Base-by-base conservation (phyloP, 352 stramenopile genomes). In the Phytophthora podocarpi region DNA sequence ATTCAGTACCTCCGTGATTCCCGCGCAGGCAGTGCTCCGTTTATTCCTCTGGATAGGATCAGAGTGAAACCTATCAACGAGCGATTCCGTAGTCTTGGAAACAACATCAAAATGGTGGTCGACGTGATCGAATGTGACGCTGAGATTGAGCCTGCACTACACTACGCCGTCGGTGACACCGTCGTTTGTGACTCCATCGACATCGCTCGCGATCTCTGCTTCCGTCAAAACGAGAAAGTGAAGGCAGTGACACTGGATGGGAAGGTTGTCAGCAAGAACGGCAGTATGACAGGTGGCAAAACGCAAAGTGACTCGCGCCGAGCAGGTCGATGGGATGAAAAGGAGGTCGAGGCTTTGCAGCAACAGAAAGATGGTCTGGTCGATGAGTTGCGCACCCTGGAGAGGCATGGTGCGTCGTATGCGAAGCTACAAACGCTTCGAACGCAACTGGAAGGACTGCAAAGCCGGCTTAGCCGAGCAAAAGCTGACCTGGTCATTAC, bases 1-100 rank as follows among this genome's bases (percentile, higher is more conserved):
- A 96, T 96, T 39, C 80, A 89, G 42, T 99, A 99, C 61, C 77
- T 99, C 45, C 94, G 97, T 6, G 96, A 99, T 20, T 90, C 98
- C 26, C 93, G 95, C 9, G 80, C 98, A 5, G 96, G 97, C 20
- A 97, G 85, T 24, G 93, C 93, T 13, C 96, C 94, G 48, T 99
- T 99, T 64, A 92, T 99, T 50, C 97, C 97, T 5, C 72, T 99
- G 23, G 97, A 99, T 67, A 95, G 88, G 35, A 92, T 99, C 36
- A 76, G 74, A 34, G 83, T 85, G 51, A 98, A 91, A 55, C 83
- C 87, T 9, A 84, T 96, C 50, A 95, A 98, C 65, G 96, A 99
- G 72, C 89, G 97, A 6, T 93, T 99, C 24, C 91, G 97, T 18
- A 84, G 87, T 16, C 81, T 98, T 24, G 86, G 94, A 3, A 84